Evolutionary conservation across 2,329 filamentous ascomycete genomes (phyloP), one percentile per base, ranked within the genome.

Genomic region (Cryphonectria radicalis): DNA sequence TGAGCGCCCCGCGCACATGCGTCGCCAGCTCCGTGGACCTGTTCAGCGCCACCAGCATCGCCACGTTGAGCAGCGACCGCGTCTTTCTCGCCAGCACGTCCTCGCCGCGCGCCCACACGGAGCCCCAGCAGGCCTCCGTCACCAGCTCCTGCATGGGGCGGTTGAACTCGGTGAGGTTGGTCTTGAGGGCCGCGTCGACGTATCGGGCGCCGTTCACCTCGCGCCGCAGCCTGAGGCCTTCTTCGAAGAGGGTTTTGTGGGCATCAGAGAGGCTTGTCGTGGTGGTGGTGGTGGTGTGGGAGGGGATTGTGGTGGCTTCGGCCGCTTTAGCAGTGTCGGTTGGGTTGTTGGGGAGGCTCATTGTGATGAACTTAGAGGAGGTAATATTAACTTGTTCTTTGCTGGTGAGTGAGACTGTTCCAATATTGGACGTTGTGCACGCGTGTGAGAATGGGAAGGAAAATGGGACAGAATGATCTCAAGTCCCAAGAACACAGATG

Each of bases 81-180:
- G 89, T 86, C 77, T 91, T 89, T 72, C 86, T 84, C 50, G 87
- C 85, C 11, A 92, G 84, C 46, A 50, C 46, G 0, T 89, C 90
- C 0, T 88, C 89, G 8, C 90, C 89, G 10, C 90, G 85, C 4
- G 87, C 87, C 90, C 90, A 92, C 37, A 87, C 85, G 71, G 85
- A 85, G 19, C 89, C 89, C 90, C 89, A 92, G 80, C 87, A 88
- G 77, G 84, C 87, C 79, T 91, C 89, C 0, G 89, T 91, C 1
- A 90, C 85, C 53, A 90, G 82, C 74, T 91, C 86, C 78, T 91
- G 89, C 74, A 88, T 87, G 0, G 89, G 86, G 55, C 82, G 81
- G 1, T 88, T 83, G 78, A 91, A 92, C n/a, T 88, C 85, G 13
- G 85, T 86, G 0, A 86, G 84, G 3, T 86, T 86, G 69, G 86